These are phyloP conservation scores for Candida sp. DNA, from an alignment of 1,139 yeast species.

Conservation along the genomic window DNA sequence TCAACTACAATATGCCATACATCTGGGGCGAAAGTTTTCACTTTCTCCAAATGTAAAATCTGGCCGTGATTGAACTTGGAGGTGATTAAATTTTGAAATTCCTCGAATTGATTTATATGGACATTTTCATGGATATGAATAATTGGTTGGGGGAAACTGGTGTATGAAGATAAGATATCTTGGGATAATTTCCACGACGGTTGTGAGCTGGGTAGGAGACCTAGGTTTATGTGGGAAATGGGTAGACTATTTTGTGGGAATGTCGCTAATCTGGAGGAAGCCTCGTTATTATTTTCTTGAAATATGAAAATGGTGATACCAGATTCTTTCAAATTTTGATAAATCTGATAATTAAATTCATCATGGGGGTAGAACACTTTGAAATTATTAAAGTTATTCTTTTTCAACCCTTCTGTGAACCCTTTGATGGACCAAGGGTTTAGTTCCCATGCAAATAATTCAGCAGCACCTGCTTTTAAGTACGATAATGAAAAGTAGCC, in stretches of 20 bases:
- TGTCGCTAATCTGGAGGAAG: conserved; percentile 36
- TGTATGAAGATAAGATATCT: conserved; percentile 14
- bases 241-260: conserved; percentile 15
- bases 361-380: conserved; percentile 29
- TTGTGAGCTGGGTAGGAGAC: conserved; percentile 68
- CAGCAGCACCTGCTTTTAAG: conserved; percentile 47
- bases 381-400: conserved; percentile 39
- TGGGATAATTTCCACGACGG: conserved; percentile 57
- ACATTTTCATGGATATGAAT: conserved; percentile 82
- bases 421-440: conserved; percentile 88
- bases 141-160: conserved; percentile 15
- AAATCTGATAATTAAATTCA: conserved; percentile 16
- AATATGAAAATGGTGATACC: conserved; percentile 40
- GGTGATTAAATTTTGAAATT: conserved; percentile 18
- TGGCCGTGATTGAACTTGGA: conserved; percentile 4
- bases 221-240: conserved; percentile 70
- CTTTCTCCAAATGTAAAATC: conserved; percentile 45
- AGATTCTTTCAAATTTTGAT: conserved; percentile 3
- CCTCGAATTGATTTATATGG: conserved; percentile 36
- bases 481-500: conserved; percentile 83
- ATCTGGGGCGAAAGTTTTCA: conserved; percentile 87
- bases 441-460: conserved; percentile 75
- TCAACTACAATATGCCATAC: conserved; percentile 79
- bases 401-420: conserved; percentile 49
- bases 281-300: conserved; percentile 58